Evolutionary conservation across 202 grass and related monocot genomes (phyloP), one percentile per base, ranked within the genome.

Genomic region (Musa balbisiana): DNA sequence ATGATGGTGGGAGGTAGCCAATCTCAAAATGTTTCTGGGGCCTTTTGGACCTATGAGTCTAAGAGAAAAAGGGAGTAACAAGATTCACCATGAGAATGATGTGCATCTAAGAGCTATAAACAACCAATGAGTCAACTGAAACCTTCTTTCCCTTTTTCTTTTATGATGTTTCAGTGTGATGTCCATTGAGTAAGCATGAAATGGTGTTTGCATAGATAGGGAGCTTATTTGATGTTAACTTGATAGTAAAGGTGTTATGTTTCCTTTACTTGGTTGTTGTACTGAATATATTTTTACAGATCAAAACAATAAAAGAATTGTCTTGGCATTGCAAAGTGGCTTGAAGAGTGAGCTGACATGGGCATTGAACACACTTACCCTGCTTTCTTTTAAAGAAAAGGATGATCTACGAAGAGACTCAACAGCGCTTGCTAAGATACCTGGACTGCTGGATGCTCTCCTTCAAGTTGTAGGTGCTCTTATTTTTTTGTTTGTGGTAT

Each of bases 381-480:
- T 90, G 51, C 91, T 98, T 83, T 98, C 95, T 22, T 98, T 98
- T 83, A 98, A 98, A 77, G 95, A 98, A 69, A 98, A 98, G 73
- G 95, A 98, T 76, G 95, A 98, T 51, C n/a, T 88, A 49, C 88
- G 91, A 10, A 73, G 88, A 77, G 95, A 98, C 84, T 79, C 87
- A 50, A 89, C 89, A 73, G 76, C 95, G 29, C 91, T 98, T 71
- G 85, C 91, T 79, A 98, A 92, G 88, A 86, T 98, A 72, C 81
- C 95, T 80, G 95, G 95, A 43, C 83, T 98, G 27, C 83, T 98
- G 78, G 95, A 98, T 80, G 85, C 91, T 76, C 84, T 98, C 80
- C 95, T 98, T 87, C 95, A 94, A 92, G 95, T 98, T 82, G 95
- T 98, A 94, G 58, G 95, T 84, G 51, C 51, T 79, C 49, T 64